Evolutionary conservation across 768 basidiomycete genomes (phyloP).

Genomic region (Phlebiopsis gigantea): DNA sequence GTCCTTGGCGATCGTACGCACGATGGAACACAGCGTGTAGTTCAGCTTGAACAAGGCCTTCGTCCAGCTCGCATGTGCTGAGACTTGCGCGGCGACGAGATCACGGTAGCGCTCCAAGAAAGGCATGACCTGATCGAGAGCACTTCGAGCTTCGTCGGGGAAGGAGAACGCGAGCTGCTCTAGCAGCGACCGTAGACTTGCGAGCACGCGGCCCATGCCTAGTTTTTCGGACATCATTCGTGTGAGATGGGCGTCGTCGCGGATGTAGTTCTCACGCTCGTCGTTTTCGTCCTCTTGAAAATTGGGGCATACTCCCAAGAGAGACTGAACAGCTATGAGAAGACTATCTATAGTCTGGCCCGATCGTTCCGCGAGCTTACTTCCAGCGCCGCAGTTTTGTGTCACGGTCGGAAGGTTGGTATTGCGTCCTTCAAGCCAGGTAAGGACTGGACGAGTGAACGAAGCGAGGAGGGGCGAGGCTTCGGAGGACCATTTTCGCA

Average conservation of each 20-base stretch:
- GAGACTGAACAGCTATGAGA: slow-evolving; percentile 59
- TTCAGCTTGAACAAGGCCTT: slow-evolving; percentile 81
- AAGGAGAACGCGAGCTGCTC: slow-evolving; percentile 31
- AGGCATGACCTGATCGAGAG: slow-evolving; percentile 52
- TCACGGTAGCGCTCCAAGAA: slow-evolving; percentile 66
- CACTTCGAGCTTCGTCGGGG: slow-evolving; percentile 27
- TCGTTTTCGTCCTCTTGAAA: slow-evolving; percentile 24
- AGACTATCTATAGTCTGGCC: slow-evolving; percentile 49
- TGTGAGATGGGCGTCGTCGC: slow-evolving; percentile 39
- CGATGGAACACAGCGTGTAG: slow-evolving; percentile 68
- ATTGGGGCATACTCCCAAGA: slow-evolving; percentile 39
- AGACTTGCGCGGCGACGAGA: slow-evolving; percentile 55
- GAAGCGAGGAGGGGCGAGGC: slow-evolving; percentile 13
- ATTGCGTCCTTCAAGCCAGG: slow-evolving; percentile 23
- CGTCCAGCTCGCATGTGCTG: slow-evolving; percentile 55
- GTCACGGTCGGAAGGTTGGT: neutral
- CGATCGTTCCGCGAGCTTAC: neutral
- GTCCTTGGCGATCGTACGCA: slow-evolving; percentile 69
- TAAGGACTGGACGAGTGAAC: slow-evolving; percentile 26
- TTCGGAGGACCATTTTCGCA: slow-evolving; percentile 1
- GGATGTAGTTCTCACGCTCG: slow-evolving; percentile 45
- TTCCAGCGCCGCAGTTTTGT: neutral
- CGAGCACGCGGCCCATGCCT: slow-evolving; percentile 38
- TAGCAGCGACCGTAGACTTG: slow-evolving; percentile 37
- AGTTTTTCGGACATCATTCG: slow-evolving; percentile 44